Percentiles rank a stretch among this genome's conserved stretches.
These are phyloP conservation scores for Alternaria incomplexa DNA, from an alignment of 2,329 filamentous ascomycete species.

Conservation along the genomic window DNA sequence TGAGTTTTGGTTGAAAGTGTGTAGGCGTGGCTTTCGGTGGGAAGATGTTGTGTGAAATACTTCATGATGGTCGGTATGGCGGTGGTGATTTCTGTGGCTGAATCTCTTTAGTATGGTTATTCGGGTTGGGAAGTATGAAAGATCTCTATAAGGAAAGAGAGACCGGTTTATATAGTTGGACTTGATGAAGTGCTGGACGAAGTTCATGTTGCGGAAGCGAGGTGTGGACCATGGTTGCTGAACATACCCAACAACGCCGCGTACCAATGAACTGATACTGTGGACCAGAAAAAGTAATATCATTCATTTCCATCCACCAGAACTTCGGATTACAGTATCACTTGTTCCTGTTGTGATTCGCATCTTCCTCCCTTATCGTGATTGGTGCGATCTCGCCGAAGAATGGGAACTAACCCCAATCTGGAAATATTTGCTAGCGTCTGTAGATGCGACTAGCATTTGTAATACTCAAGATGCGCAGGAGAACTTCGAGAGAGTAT, in stretches of 20 bases:
- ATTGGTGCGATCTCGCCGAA: background rate
- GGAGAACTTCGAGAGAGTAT: background rate
- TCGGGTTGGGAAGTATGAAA: background rate
- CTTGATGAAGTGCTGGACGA: background rate
- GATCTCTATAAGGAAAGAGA: too few relatives aligned
- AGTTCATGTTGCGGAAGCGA: background rate
- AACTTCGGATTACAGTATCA: background rate
- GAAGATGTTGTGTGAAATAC: background rate
- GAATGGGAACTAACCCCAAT: background rate
- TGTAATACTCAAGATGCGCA: background rate
- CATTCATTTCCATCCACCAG: background rate
- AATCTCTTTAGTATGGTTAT: background rate
- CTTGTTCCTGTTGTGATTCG: background rate
- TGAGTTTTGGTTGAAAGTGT: background rate
- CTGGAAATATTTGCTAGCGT: conserved; percentile 12
- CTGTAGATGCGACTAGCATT: background rate
- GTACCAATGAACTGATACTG: background rate
- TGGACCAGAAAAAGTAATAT: background rate
- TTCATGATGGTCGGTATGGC: background rate
- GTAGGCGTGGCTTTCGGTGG: too few relatives aligned
- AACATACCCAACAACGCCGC: background rate
- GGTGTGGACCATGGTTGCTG: background rate
- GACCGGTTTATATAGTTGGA: background rate
- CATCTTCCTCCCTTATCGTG: background rate
- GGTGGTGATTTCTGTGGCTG: background rate